phyloP scores from a whole-genome alignment of 345 rosid species.

The Alliaria petiolata region DNA sequence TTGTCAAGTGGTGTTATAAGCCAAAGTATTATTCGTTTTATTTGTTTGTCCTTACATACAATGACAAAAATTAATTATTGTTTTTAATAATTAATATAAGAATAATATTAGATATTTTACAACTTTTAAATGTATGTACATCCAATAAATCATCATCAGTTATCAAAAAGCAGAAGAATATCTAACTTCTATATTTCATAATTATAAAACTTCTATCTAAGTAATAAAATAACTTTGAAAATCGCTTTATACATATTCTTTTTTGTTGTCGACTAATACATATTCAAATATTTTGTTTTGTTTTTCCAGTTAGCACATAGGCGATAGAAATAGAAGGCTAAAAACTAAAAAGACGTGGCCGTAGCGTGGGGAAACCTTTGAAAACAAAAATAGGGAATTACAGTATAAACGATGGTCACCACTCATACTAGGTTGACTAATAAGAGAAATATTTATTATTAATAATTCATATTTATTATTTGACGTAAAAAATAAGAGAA shows the following conservation, averaged over 20 bases:
- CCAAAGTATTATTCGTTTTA: not conserved
- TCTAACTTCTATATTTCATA: not conserved
- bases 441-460: too few species aligned
- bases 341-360: constrained; percentile 1
- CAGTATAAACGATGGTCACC: not conserved
- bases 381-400: constrained; percentile 7
- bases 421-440: constrained; percentile 21
- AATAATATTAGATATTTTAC: not conserved
- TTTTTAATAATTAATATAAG: not conserved
- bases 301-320: not conserved
- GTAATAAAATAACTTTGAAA: not conserved
- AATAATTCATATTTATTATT: too few species aligned
- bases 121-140: too few species aligned
- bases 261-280: not conserved
- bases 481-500: too few species aligned
- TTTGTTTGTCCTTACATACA: not conserved
- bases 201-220: too few species aligned
- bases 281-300: not conserved
- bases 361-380: constrained; percentile 2
- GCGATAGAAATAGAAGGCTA: too few species aligned
- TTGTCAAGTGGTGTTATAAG: not conserved
- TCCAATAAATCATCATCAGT: not conserved
- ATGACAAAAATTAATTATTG: not conserved
- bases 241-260: not conserved
- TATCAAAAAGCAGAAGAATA: not conserved